These are phyloP conservation scores for Fusarium sp. DNA, from an alignment of 2,329 filamentous ascomycete genomes.

Conservation along the genomic window DNA sequence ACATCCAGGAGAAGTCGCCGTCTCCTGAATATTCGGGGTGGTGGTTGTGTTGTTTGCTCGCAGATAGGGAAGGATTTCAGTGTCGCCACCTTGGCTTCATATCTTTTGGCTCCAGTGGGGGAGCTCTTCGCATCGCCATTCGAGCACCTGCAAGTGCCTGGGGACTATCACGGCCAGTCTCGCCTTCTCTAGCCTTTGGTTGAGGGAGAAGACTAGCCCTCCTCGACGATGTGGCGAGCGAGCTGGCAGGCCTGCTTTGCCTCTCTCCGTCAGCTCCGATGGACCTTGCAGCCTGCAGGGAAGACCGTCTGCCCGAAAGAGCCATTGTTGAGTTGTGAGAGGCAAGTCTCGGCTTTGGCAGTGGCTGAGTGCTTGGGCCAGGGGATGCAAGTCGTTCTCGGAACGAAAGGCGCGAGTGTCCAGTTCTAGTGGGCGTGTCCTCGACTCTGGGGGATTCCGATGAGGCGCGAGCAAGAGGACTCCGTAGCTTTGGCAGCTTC, in stretches of 20 bases:
- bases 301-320: conserved; percentile 62
- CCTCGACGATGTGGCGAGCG: conserved; percentile 61
- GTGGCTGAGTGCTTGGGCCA: conserved; percentile 60
- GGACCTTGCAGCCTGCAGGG: conserved; percentile 62
- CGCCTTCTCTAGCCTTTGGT: conserved; percentile 51
- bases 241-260: conserved; percentile 65
- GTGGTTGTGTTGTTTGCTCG: conserved; percentile 21
- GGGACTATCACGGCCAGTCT: conserved; percentile 62
- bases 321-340: conserved; percentile 59
- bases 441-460: conserved; percentile 62
- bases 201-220: conserved; percentile 68
- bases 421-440: conserved; percentile 59
- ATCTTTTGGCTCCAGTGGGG: conserved; percentile 52
- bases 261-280: conserved; percentile 46
- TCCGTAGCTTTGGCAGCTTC: conserved; percentile 63
- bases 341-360: conserved; percentile 59
- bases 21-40: conserved; percentile 26
- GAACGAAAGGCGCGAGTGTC: conserved; percentile 62
- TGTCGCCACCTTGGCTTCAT: conserved; percentile 64
- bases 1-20: conserved; percentile 22
- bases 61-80: conserved; percentile 22
- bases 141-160: conserved; percentile 60
- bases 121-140: conserved; percentile 46
- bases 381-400: conserved; percentile 65
- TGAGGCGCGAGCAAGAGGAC: conserved; percentile 58